phyloP scores from a whole-genome alignment of 768 basidiomycete genomes.

The Rubroboletus satanas region DNA sequence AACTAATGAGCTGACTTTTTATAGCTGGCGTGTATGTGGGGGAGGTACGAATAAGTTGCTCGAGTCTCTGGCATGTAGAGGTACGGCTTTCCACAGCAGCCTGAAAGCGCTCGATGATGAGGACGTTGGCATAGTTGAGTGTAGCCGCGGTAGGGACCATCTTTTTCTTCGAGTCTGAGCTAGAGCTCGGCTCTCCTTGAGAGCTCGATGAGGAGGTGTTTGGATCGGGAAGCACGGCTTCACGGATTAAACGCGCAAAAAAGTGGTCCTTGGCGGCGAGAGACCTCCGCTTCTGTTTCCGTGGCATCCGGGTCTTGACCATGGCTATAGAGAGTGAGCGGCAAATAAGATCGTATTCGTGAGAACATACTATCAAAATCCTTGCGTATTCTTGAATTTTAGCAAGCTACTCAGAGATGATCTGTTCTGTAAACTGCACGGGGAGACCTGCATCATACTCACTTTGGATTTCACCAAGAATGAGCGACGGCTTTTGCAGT shows the following conservation, averaged over 20 bases:
- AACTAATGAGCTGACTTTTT: slow-evolving; percentile 18
- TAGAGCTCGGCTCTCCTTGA: background rate
- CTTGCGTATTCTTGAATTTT: background rate
- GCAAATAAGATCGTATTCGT: background rate
- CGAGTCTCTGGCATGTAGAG: slow-evolving; percentile 28
- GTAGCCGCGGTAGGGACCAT: background rate
- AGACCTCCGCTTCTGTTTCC: slow-evolving; percentile 25
- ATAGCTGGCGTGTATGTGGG: slow-evolving; percentile 16
- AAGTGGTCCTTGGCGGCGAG: slow-evolving; percentile 23
- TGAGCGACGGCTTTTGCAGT: background rate
- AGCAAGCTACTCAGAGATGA: background rate
- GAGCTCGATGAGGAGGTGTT: slow-evolving; percentile 1
- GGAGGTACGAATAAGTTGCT: slow-evolving; percentile 25
- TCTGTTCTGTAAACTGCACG: background rate
- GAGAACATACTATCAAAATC: slow-evolving; percentile 2
- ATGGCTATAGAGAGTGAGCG: slow-evolving; percentile 6
- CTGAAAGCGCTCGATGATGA: slow-evolving; percentile 27
- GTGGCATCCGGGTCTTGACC: slow-evolving; percentile 16
- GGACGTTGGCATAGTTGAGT: slow-evolving; percentile 25
- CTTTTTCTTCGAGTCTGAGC: slow-evolving; percentile 2
- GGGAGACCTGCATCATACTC: background rate
- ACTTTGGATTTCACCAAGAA: slow-evolving; percentile 1
- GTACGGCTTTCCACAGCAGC: slow-evolving; percentile 26
- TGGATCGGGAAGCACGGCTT: slow-evolving; percentile 7
- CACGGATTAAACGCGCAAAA: slow-evolving; percentile 23